A percentile compares a stretch with the other conserved stretches of the same genome.
Evolutionary conservation across 352 stramenopile species (phyloP).

Genomic region (Globisporangium perplexum): DNA sequence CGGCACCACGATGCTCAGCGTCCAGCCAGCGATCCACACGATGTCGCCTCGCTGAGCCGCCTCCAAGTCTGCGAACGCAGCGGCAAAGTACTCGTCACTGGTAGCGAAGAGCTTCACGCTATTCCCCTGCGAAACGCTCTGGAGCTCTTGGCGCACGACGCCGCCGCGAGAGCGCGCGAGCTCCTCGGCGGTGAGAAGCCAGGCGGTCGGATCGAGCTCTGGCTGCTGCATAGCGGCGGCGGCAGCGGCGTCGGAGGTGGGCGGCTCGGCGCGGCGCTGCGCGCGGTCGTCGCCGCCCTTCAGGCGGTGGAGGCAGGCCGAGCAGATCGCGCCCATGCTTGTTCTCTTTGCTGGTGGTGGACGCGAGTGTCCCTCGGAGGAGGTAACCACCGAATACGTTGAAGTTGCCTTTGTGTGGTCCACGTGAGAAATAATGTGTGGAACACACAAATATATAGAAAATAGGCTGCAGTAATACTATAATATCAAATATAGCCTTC

Average conservation of each 20-base stretch:
- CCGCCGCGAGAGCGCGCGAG: constrained; percentile 3
- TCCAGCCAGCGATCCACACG: constrained; percentile 20
- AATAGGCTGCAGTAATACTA: too few relatives aligned
- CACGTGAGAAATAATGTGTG: too few relatives aligned
- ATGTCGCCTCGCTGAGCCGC: constrained; percentile 3
- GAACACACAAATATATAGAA: too few relatives aligned
- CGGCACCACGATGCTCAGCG: constrained; percentile 13
- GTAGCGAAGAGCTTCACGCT: constrained; percentile 5
- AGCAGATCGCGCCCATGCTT: constrained; percentile 9
- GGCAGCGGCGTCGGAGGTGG: not conserved
- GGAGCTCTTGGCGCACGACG: not conserved
- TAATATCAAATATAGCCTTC: too few relatives aligned
- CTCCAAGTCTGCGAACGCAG: constrained; percentile 15
- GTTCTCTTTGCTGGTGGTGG: too few relatives aligned
- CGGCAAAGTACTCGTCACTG: constrained; percentile 11
- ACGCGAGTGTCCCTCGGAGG: too few relatives aligned
- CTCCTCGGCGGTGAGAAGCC: constrained; percentile 7
- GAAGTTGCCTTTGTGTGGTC: not conserved
- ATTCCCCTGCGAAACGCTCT: not conserved
- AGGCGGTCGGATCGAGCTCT: constrained; percentile 9
- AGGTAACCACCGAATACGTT: too few relatives aligned
- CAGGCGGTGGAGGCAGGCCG: not conserved
- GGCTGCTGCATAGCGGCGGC: constrained; percentile 4
- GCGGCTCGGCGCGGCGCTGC: not conserved
- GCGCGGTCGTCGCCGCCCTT: not conserved